Evolutionary conservation across 371 early-diverging fungal species (phyloP), one percentile per base, ranked within the genome.

Genomic region (Hamiltosporidium magnivora): DNA sequence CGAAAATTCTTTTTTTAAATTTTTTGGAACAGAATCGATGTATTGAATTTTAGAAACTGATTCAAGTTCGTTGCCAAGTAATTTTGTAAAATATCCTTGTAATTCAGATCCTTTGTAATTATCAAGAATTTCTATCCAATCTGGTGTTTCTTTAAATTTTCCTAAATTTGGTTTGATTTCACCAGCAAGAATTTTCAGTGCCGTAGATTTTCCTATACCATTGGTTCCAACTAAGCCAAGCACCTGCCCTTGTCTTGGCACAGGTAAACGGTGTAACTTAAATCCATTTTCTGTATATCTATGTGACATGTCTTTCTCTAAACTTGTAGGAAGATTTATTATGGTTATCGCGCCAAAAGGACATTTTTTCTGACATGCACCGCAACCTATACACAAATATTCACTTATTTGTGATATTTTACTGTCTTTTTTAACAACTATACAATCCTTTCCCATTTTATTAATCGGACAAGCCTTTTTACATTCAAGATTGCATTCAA

Each of bases 401-500:
- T 98, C 99, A 42, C 92, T 91, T 67, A 98, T 92, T 76, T 84
- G 86, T 58, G 90, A 86, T 66, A 90, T 91, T 84, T 3, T 8
- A 25, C 91, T 92, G 68, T 87, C 85, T 36, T 84, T 84, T 12
- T 87, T 81, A 52, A 84, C 83, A 58, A 92, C 94, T 12, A 83
- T 76, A 68, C 64, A 77, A 25, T 67, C 64, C 79, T 78, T 84
- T 80, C 87, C 88, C 80, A 86, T 87, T 54, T 88, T 79, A 66
- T 89, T 89, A 40, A 91, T 89, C 53, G 91, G 91, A 72, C 90
- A 90, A 2, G 84, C 80, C 69, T 85, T 86, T 80, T 87, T 91
- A 85, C 99, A 98, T 83, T 98, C 99, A 80, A 92, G 91, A 74
- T 90, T 85, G 82, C 99, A 98, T 82, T 96, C 91, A 84, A 93